phyloP scores from a whole-genome alignment of 441 rosid genomes.

The Brassica balearica region DNA sequence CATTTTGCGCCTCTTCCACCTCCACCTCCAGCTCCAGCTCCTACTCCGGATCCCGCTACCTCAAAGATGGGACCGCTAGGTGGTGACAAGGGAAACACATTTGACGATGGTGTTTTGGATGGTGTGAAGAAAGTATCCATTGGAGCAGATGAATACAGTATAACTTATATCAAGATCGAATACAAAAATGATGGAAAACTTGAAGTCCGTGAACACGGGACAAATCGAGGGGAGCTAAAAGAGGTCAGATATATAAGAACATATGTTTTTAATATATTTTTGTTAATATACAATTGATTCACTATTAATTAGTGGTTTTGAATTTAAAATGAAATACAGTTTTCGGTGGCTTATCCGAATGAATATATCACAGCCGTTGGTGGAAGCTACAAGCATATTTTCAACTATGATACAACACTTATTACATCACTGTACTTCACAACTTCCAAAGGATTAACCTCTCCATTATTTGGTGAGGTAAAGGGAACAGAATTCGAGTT shows the following conservation, averaged over 20 bases:
- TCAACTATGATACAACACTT: not conserved
- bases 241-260: not conserved
- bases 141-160: slow-evolving; percentile 1
- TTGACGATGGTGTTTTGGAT: not conserved
- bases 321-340: slow-evolving; percentile 9
- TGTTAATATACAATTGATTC: not conserved
- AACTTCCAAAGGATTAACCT: slow-evolving; percentile 34
- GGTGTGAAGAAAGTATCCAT: not conserved
- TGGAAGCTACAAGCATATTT: slow-evolving; percentile 33
- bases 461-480: slow-evolving; percentile 20
- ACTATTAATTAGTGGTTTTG: not conserved
- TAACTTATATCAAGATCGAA: slow-evolving; percentile 11
- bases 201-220: not conserved
- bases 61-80: slow-evolving; percentile 1
- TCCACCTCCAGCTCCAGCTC: not conserved
- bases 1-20: slow-evolving; percentile 25
- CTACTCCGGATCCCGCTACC: not conserved
- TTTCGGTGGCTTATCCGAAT: slow-evolving; percentile 35
- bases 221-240: not conserved
- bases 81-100: not conserved
- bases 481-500: slow-evolving; percentile 23
- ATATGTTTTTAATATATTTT: not conserved
- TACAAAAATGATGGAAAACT: not conserved
- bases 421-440: slow-evolving; percentile 32
- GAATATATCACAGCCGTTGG: slow-evolving; percentile 38